These are phyloP conservation scores for Selenicereus undatus DNA, from an alignment of 148 eudicot species.

Conservation along the genomic window DNA sequence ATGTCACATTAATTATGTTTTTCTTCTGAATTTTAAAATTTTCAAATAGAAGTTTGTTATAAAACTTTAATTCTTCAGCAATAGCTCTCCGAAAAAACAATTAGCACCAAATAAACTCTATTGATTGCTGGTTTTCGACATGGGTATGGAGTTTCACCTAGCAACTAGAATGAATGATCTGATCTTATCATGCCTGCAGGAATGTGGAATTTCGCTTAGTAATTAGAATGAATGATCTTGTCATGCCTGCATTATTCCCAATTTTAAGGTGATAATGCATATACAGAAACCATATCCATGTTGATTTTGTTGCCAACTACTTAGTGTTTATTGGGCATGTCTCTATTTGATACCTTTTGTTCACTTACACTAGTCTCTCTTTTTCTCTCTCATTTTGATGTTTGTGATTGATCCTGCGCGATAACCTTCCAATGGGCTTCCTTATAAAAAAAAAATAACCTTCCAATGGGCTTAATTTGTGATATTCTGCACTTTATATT, in stretches of 20 bases:
- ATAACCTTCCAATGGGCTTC: background rate
- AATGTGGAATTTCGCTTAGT: background rate
- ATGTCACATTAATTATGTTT: too few species aligned
- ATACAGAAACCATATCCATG: too few species aligned
- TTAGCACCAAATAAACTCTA: too few species aligned
- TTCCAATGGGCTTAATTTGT: background rate
- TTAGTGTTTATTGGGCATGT: too few species aligned
- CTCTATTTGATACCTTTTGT: too few species aligned
- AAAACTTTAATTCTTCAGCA: too few species aligned
- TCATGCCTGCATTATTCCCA: background rate
- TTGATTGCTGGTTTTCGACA: background rate
- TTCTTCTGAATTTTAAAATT: too few species aligned
- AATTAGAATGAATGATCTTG: background rate
- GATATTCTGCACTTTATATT: background rate
- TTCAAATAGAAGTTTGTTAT: too few species aligned
- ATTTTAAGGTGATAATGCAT: too few species aligned
- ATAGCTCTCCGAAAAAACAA: too few species aligned
- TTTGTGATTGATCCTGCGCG: background rate
- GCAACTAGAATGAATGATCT: background rate
- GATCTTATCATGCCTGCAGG: background rate
- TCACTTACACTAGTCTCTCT: background rate
- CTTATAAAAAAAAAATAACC: too few species aligned
- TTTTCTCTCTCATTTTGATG: background rate
- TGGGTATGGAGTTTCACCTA: background rate
- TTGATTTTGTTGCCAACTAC: background rate